A percentile compares a stretch with the other conserved stretches of the same genome.
These are phyloP conservation scores for Zizania latifolia DNA, from an alignment of 176 grass and related monocot species.

Conservation along the genomic window DNA sequence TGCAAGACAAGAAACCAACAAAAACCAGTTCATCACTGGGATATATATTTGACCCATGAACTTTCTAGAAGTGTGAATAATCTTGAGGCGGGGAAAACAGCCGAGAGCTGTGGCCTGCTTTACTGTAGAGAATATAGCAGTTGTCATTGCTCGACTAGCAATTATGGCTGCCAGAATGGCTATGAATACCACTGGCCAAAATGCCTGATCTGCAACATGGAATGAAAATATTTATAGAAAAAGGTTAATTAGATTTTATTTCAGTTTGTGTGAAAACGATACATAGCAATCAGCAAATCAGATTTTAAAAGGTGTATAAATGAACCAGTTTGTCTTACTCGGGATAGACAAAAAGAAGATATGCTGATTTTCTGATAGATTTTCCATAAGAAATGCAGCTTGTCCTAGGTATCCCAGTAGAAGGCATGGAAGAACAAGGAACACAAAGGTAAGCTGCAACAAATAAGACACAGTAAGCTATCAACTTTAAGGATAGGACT, in stretches of 20 bases:
- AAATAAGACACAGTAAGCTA: slow-evolving; percentile 36
- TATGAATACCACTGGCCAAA: slow-evolving; percentile 82
- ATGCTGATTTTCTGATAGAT: slow-evolving; percentile 73
- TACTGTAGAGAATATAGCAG: slow-evolving; percentile 88
- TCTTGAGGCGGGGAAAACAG: slow-evolving; percentile 95
- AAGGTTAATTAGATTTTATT: slow-evolving; percentile 12
- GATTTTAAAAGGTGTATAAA: slow-evolving; percentile 11
- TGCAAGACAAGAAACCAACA: slow-evolving; percentile 71
- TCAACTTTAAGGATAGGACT: slow-evolving; percentile 10
- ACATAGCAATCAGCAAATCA: slow-evolving; percentile 25
- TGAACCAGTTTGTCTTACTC: slow-evolving; percentile 55
- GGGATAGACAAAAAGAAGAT: slow-evolving; percentile 98
- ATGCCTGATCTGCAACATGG: slow-evolving; percentile 54
- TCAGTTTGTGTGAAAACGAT: slow-evolving; percentile 2
- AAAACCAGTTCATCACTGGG: slow-evolving; percentile 94
- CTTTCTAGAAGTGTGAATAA: slow-evolving; percentile 92
- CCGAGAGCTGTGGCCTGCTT: slow-evolving; percentile 94
- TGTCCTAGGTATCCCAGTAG: slow-evolving; percentile 93
- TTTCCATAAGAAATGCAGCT: slow-evolving; percentile 95
- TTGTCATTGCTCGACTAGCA: slow-evolving; percentile 95
- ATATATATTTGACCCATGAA: slow-evolving; percentile 99
- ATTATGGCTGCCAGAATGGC: slow-evolving; percentile 86
- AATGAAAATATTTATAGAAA: slow-evolving; percentile 24
- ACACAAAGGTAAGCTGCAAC: slow-evolving; percentile 86
- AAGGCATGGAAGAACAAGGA: slow-evolving; percentile 96